Evolutionary conservation across 1,284 basidiomycete species (phyloP).

Genomic region (Microstroma glucosiphilum): DNA sequence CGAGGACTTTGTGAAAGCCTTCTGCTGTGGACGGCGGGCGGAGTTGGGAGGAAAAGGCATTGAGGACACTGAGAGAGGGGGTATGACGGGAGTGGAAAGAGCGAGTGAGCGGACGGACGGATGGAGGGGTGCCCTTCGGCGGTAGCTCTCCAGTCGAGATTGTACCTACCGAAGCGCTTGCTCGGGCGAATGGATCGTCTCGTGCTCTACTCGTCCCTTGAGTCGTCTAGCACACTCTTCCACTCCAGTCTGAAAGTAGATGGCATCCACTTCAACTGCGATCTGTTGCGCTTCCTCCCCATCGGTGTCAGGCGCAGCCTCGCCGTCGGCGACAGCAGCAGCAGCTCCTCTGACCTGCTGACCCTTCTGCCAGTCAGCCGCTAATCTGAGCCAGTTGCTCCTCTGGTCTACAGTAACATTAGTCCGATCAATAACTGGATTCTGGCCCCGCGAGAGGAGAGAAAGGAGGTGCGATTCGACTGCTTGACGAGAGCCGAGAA

Average conservation of each 20-base stretch:
- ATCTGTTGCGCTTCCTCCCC: not conserved
- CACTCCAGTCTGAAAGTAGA: not conserved
- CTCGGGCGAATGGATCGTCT: conserved; percentile 2
- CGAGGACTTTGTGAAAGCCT: not conserved
- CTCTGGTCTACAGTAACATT: not conserved
- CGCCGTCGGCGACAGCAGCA: no score
- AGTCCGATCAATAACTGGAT: not conserved
- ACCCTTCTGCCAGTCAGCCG: not conserved
- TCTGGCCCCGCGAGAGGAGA: not conserved
- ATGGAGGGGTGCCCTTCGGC: no score
- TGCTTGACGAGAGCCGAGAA: not conserved
- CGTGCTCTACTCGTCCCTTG: not conserved
- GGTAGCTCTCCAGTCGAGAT: no score
- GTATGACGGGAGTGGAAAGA: not conserved
- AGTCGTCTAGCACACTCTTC: not conserved
- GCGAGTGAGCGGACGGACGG: no score
- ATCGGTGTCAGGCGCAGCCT: no score
- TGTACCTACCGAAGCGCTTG: not conserved
- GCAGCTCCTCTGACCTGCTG: no score
- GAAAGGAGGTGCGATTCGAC: not conserved
- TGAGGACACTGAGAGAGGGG: not conserved
- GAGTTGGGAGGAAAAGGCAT: not conserved
- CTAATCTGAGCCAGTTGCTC: not conserved
- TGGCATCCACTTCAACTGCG: not conserved
- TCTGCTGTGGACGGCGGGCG: not conserved